Conservation (phyloP, 805 yeast species). For the Myxozyma nipponensis region DNA sequence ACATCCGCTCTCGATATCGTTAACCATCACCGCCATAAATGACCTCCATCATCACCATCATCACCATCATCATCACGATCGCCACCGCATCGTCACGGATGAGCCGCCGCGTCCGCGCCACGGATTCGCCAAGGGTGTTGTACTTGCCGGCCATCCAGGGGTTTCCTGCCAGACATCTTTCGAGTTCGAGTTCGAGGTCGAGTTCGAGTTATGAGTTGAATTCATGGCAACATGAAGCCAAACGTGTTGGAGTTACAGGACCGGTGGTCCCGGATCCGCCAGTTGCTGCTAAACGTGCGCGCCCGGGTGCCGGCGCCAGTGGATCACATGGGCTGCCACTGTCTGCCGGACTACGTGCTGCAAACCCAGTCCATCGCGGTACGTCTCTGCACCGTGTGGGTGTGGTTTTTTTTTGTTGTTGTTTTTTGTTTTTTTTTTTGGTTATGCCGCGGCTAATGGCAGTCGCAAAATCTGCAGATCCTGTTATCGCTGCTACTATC, state of each 20-base stretch:
- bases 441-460: conserved; percentile 1
- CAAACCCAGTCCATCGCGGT: conserved; percentile 19
- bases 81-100: no score
- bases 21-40: background rate
- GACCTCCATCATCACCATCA: background rate
- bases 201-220: no score
- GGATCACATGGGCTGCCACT: conserved; percentile 82
- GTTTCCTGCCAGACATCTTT: no score
- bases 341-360: conserved; percentile 40
- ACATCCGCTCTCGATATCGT: background rate
- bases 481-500: conserved; percentile 80
- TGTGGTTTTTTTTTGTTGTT: background rate
- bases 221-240: no score
- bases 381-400: background rate
- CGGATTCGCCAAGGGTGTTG: no score
- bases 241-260: conserved; percentile 2
- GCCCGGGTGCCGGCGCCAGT: conserved; percentile 70
- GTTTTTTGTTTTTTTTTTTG: background rate
- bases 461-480: conserved; percentile 62
- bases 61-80: no score
- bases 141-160: no score
- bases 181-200: no score
- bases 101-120: no score
- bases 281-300: conserved; percentile 51
- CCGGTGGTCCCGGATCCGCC: conserved; percentile 17